These are phyloP conservation scores for Aureobasidium sp. DNA, from an alignment of 2,329 filamentous ascomycete genomes.

Conservation along the genomic window DNA sequence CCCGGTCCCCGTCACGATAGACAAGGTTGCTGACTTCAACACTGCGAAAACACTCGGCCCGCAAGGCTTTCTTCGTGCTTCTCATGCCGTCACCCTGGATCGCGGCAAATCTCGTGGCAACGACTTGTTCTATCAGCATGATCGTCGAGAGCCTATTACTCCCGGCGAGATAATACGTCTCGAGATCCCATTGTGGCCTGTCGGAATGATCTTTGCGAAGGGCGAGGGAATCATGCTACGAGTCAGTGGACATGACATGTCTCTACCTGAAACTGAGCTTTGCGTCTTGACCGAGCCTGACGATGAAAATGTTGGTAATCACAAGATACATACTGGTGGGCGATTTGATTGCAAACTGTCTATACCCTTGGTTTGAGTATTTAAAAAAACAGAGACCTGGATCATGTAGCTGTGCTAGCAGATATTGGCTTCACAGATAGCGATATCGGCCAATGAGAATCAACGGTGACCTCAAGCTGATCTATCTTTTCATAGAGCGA, in stretches of 20 bases:
- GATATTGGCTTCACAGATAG: too few relatives aligned
- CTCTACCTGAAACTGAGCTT: background rate
- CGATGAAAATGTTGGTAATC: background rate
- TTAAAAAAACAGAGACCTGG: too few relatives aligned
- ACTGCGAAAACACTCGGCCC: background rate
- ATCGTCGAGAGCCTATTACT: conserved; percentile 33
- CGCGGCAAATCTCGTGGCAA: conserved; percentile 1
- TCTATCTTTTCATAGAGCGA: too few relatives aligned
- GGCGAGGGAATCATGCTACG: background rate
- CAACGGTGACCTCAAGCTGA: too few relatives aligned
- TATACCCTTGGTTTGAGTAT: background rate
- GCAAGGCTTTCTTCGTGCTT: background rate
- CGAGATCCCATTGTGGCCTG: conserved; percentile 42
- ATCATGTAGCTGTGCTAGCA: too few relatives aligned
- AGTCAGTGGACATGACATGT: background rate
- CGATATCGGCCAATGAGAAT: too few relatives aligned
- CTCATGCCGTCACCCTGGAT: background rate
- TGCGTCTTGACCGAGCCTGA: background rate
- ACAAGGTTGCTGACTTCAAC: background rate
- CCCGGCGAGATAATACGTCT: conserved; percentile 37
- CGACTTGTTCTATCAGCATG: conserved; percentile 34
- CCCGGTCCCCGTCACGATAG: background rate
- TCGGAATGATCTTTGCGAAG: conserved; percentile 39
- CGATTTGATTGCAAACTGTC: too few relatives aligned
- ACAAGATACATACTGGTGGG: background rate